Base-by-base conservation (phyloP, 345 rosid species). In the Populus alba region DNA sequence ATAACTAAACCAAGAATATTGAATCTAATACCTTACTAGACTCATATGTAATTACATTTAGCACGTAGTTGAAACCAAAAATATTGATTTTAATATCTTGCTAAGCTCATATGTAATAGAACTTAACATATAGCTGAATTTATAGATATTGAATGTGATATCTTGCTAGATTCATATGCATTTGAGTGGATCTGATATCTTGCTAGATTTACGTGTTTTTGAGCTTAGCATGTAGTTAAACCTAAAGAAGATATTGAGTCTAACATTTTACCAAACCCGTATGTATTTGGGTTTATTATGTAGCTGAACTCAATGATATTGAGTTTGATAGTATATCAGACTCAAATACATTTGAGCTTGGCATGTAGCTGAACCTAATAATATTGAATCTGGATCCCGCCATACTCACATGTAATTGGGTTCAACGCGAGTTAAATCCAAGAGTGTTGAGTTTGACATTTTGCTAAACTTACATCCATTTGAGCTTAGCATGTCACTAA, bases 381-480 rank as follows among this genome's bases (percentile, higher is more conserved):
- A 33, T 33, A 33, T 4, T 33, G 35, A 4, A 33, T 33, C 0
- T 33, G 0, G 0, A 33, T 33, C 5, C 4, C 0, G 5, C 0
- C 0, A 33, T 33, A 33, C 5, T 5, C 5, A 33, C 5, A 33
- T 33, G 6, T 33, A 33, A 33, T 33, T 33, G 1, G 1, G 1
- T 33, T 33, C 0, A 4, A 2, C 5, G 1, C 0, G 0, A 33
- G 1, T 4, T 33, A 0, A 33, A 4, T 0, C 1, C 0, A 33
- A 0, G 0, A 0, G 0, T 4, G 5, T 33, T 33, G 1, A 0
- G 5, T 33, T 0, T 33, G 0, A 0, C 0, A 33, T 33, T 33
- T 33, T 0, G 0, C 0, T 33, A 33, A 0, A 33, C 0, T 33
- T 4, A 4, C 0, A 33, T 33, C 0, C 0, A 33, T 33, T 4